Evolutionary conservation across 108 stramenopile genomes (phyloP), one percentile per base, ranked within the genome.

Genomic region (Cyclotella distinguenda): DNA sequence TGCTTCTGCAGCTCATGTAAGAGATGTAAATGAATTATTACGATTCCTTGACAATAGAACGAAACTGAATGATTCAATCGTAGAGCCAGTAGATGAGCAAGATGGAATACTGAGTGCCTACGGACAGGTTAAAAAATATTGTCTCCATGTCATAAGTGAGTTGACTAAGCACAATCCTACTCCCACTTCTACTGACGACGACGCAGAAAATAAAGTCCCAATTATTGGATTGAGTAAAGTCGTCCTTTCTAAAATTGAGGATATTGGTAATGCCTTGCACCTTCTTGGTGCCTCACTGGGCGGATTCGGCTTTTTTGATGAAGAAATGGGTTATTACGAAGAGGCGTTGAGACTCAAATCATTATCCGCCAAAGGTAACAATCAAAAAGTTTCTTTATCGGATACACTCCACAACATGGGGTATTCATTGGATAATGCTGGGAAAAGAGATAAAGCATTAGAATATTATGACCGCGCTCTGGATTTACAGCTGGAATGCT

Each of bases 371-470:
- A 70, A 55, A 23, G 60, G 66, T 11, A 47, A 76, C 19, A 36
- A 48, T 16, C 56, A 49, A 66, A 52, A 35, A 31, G 65, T 81
- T 4, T 46, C 75, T n/a, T 46, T 64, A 34, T 66, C 80, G 16
- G 80, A 81, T 35, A 81, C 76, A 22, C 44, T 81, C 23, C 80
- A 81, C 18, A 68, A 71, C 38, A 62, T 73, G 71, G 80, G 80
- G 5, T 81, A 73, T 47, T 69, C 77, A 16, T 45, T 78, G 54
- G 80, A 81, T 50, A 81, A 72, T 58, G 45, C 60, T 47, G 76
- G 80, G 11, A 77, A 63, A 32, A 66, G 50, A 12, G 59, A 66
- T 12, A 52, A 77, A 35, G 76, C 76, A 32, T 60, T 77, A 32
- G 64, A 72, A 35, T 77, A 33, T 22, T 77, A 77, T 42, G 70